Base-by-base conservation (phyloP, 225 moss, liverwort and hornwort genomes). In the Neckera pumila region DNA sequence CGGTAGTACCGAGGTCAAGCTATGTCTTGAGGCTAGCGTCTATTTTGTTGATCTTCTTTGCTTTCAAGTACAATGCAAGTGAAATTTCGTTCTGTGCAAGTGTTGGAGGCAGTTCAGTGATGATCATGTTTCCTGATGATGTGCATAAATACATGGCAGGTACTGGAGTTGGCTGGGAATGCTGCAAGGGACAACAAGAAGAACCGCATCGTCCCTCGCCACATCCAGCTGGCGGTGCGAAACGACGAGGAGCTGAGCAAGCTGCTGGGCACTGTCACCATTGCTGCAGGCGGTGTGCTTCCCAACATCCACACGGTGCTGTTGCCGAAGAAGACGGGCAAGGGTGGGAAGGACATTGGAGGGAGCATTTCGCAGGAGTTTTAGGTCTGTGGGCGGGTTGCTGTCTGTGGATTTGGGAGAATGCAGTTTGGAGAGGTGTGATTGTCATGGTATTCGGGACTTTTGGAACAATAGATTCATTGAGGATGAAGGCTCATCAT, bases 171-270 rank as follows among this genome's bases (percentile, higher is more conserved):
- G 89, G 94, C 94, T 18, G 94, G 94, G 21, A 94, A 94, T 81
- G 94, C 94, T 17, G 92, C 94, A 7, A 85, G 94, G 51, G 94
- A 94, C 72, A 94, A 94, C 88, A 94, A 94, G 89, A 94, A 94
- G 89, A 94, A 93, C 54, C 91, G 94, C 12, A 93, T 94, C 76
- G 94, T 94, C 62, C 94, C 94, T 12, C 94, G 94, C 28, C 94
- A 94, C 73, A 93, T 94, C 64, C 94, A 94, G 80, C 82, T 94
- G 88, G 94, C 94, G 14, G 93, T 94, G 21, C 91, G 94, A 26
- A 94, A 94, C 79, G 94, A 94, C 61, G 94, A 94, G 88, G 94
- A 94, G 87, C 83, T 94, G 83, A 93, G 94, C 93, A 94, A 94
- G 85, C 88, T 94, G 85, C 79, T 94, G 82, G 93, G 94, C 67